Evolutionary conservation across 257 asterid genomes (phyloP), one percentile per base, ranked within the genome.

Genomic region (Voacanga thouarsii): DNA sequence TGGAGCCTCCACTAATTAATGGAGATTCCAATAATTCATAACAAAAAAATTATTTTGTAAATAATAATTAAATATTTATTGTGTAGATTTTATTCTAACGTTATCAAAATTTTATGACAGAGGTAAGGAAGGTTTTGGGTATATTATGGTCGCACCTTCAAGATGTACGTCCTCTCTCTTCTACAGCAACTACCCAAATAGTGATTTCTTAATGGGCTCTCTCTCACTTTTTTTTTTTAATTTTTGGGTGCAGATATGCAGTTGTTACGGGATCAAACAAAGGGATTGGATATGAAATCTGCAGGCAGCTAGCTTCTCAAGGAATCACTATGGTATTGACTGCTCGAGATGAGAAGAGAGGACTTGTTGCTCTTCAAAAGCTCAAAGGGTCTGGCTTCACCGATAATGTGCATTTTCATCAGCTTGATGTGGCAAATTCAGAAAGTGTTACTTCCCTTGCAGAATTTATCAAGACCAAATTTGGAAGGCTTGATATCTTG

Each of bases 201-300:
- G 37, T 33, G 37, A 33, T 2, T 33, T 3, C 19, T 7, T 2
- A 3, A 3, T 2, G 44, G 43, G 30, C 14, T 66, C 4, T n/a
- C 23, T 44, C 7, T 51, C 37, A 4, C 37, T 16, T 39, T 37
- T 19, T 66, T n/a, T n/a, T n/a, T n/a, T n/a, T n/a, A 0, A 57
- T 61, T 9, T 15, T 7, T 51, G 1, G 37, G 37, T 59, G 78
- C 80, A 85, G 89, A 79, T 65, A 61, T 77, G 93, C 90, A 53
- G 87, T 89, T 53, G 93, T 89, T 14, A 84, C 86, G n/a, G 89
- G 91, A 41, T 84, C 86, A 59, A 86, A 86, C 73, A 86, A 85
- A 77, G 90, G 94, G 61, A 88, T 88, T 12, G 89, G 88, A 24
- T 69, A 78, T 28, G 92, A 77, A 63, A 83, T 88, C 21, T 85